phyloP scores from a whole-genome alignment of 106 monocot species.

The Acorus gramineus region DNA sequence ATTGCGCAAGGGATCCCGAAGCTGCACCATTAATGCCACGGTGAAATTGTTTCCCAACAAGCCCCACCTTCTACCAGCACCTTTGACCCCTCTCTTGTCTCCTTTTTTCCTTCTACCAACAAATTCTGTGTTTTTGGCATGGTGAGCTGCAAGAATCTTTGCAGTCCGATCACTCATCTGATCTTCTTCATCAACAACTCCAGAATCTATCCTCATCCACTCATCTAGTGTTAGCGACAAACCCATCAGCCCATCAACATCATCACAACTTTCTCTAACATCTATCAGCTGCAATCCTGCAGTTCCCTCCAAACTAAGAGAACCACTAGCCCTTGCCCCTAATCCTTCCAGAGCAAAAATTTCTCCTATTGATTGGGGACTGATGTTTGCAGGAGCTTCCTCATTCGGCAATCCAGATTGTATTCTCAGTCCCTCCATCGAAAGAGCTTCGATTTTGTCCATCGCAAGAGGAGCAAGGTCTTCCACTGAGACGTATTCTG shows the following conservation, averaged over 20 bases:
- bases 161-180: conserved; percentile 72
- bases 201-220: conserved; percentile 93
- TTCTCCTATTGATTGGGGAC: conserved; percentile 45
- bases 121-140: conserved; percentile 68
- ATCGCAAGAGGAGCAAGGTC: conserved; percentile 96
- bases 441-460: conserved; percentile 91
- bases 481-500: conserved; percentile 86
- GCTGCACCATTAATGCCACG: conserved; percentile 95
- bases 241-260: conserved; percentile 88
- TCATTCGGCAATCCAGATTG: conserved; percentile 86
- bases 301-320: conserved; percentile 66
- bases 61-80: conserved; percentile 70
- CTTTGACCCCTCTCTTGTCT: conserved; percentile 47
- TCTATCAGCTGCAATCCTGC: conserved; percentile 78
- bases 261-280: conserved; percentile 51
- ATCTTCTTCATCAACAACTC: conserved; percentile 67
- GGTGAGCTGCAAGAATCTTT: conserved; percentile 94
- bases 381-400: conserved; percentile 70
- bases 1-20: conserved; percentile 87
- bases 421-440: conserved; percentile 91
- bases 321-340: conserved; percentile 16
- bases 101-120: conserved; percentile 34
- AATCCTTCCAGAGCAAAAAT: conserved; percentile 68
- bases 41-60: conserved; percentile 91
- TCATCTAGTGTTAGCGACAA: conserved; percentile 85